Evolutionary conservation across 805 yeast species (phyloP).

Genomic region (Candida sonorensis): DNA sequence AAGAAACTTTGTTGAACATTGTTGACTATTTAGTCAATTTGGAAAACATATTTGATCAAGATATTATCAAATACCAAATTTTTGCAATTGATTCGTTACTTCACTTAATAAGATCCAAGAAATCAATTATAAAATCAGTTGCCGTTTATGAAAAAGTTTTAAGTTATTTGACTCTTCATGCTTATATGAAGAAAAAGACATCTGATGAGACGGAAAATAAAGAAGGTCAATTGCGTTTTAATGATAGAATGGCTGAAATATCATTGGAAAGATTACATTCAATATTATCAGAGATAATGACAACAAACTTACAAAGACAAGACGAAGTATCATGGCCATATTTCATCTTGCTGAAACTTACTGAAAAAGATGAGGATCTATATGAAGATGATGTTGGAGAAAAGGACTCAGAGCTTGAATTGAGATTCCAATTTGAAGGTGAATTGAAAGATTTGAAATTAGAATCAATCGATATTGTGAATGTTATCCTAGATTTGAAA

Average conservation of each 20-base stretch:
- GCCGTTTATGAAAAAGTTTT: constrained; percentile 8
- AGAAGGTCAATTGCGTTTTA: constrained; percentile 6
- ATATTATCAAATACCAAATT: constrained; percentile 16
- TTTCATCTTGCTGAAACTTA: constrained; percentile 32
- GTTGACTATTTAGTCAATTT: constrained; percentile 9
- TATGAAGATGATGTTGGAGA: constrained; percentile 1
- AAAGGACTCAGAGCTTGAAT: constrained; percentile 11
- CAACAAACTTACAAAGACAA: constrained; percentile 23
- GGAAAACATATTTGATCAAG: constrained; percentile 12
- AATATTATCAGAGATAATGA: constrained; percentile 38
- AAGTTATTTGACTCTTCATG: constrained; percentile 21
- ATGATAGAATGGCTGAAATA: constrained; percentile 32
- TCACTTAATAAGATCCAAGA: constrained; percentile 25
- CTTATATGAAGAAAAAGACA: constrained; percentile 12
- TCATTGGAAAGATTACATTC: constrained; percentile 64
- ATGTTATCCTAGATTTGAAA: constrained; percentile 33
- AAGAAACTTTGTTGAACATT: constrained; percentile 5
- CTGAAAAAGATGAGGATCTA: constrained; percentile 8
- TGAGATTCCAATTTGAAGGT: constrained; percentile 44
- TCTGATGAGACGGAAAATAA: background rate
- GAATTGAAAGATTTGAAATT: constrained; percentile 42
- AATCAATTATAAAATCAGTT: constrained; percentile 4
- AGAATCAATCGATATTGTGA: constrained; percentile 43
- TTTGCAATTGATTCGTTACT: constrained; percentile 23
- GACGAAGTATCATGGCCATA: constrained; percentile 56